Evolutionary conservation across 345 rosid genomes (phyloP).

Genomic region (Adansonia digitata): DNA sequence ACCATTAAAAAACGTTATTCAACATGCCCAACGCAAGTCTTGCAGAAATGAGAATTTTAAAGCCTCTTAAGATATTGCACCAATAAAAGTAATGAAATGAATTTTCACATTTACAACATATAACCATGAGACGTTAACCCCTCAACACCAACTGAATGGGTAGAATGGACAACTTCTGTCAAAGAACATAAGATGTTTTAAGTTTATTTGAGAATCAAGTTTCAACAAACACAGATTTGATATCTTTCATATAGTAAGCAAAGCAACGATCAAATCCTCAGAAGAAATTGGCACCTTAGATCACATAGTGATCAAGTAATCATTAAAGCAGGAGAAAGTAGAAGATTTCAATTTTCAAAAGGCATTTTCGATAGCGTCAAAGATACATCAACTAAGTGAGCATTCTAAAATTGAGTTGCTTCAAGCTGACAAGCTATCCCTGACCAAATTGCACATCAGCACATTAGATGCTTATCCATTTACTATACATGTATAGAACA

Average conservation of each 20-base stretch:
- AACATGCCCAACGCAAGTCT: not conserved
- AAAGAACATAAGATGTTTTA: not conserved
- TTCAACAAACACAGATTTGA: not conserved
- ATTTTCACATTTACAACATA: not conserved
- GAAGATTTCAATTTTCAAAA: not conserved
- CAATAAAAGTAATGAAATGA: not conserved
- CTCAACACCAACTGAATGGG: not conserved
- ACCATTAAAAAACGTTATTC: not conserved
- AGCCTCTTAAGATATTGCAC: not conserved
- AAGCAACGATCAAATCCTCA: not conserved
- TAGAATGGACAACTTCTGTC: not conserved
- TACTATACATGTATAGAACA: not conserved
- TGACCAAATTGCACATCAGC: not conserved
- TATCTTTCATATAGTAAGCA: not conserved
- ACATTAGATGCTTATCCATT: not conserved
- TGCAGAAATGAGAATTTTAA: not conserved
- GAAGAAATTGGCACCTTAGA: not conserved
- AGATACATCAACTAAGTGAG: not conserved
- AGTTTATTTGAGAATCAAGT: not conserved
- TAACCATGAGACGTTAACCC: not conserved
- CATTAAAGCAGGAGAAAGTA: not conserved
- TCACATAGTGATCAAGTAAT: not conserved
- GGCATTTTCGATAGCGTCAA: not conserved
- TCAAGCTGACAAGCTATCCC: not conserved
- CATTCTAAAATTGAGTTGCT: not conserved